These are phyloP conservation scores for Mollisiaceae sp. DNA, from an alignment of 2,329 filamentous ascomycete genomes.

Conservation along the genomic window DNA sequence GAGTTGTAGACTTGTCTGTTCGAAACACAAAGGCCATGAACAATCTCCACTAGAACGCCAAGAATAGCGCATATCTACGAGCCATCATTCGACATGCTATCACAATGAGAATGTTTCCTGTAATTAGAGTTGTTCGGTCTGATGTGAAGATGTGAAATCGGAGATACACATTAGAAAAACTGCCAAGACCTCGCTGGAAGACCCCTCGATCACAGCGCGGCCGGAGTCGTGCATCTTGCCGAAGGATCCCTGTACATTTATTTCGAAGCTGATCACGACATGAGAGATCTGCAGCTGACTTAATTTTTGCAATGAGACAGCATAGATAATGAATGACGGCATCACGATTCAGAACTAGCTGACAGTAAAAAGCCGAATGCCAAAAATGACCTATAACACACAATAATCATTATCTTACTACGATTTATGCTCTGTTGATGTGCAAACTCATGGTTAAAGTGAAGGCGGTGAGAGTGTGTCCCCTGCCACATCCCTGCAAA, in stretches of 20 bases:
- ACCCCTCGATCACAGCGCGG: background rate
- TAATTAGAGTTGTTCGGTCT: background rate
- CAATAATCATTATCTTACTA: background rate
- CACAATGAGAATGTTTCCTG: background rate
- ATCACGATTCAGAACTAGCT: background rate
- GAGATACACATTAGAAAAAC: constrained; percentile 3
- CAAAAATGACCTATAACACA: background rate
- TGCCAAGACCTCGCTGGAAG: background rate
- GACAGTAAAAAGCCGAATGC: background rate
- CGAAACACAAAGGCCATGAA: background rate
- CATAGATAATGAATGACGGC: background rate
- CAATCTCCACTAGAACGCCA: background rate
- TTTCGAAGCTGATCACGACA: constrained; percentile 1
- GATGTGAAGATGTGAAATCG: background rate
- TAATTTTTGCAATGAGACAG: background rate
- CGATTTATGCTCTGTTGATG: background rate
- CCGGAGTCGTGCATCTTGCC: background rate
- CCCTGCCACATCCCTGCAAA: constrained; percentile 1
- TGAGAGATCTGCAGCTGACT: constrained; percentile 2
- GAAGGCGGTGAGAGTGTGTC: background rate
- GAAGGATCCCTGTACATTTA: constrained; percentile 4
- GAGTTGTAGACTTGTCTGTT: background rate
- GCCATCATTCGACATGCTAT: background rate
- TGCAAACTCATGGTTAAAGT: background rate
- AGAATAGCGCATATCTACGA: background rate